phyloP scores from a whole-genome alignment of 2,329 filamentous ascomycete species.

The Epichloe amarillans region DNA sequence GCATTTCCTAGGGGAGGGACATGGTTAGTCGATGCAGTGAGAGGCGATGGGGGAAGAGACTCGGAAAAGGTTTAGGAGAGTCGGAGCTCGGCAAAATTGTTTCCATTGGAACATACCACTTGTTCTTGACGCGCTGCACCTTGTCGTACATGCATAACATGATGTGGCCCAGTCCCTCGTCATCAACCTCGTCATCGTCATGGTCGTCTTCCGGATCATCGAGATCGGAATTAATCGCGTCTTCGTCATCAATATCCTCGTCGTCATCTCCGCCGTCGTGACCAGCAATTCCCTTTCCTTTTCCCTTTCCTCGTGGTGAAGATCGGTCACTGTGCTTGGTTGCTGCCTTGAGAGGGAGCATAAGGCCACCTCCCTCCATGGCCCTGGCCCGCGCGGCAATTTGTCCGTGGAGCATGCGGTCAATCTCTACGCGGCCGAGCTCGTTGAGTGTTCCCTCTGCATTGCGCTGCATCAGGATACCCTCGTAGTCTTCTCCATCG shows the following conservation, averaged over 20 bases:
- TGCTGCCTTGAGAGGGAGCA: slow-evolving; percentile 55
- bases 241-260: slow-evolving; percentile 59
- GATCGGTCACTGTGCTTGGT: slow-evolving; percentile 18
- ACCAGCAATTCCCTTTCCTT: slow-evolving; percentile 27
- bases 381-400: slow-evolving; percentile 51
- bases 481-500: slow-evolving; percentile 40
- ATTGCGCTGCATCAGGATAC: slow-evolving; percentile 44
- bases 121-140: slow-evolving; percentile 98
- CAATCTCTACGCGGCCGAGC: slow-evolving; percentile 50
- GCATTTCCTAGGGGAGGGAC: slow-evolving; percentile 58
- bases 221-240: slow-evolving; percentile 96
- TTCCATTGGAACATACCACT: slow-evolving; percentile 49
- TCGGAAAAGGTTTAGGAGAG: background rate
- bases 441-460: slow-evolving; percentile 39
- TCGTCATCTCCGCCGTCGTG: slow-evolving; percentile 53
- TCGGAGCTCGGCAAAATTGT: too few relatives aligned
- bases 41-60: slow-evolving; percentile 7
- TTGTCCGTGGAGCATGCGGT: slow-evolving; percentile 54
- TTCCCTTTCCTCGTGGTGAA: slow-evolving; percentile 10
- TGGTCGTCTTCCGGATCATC: slow-evolving; percentile 84
- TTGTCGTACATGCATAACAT: slow-evolving; percentile 99
- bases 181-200: slow-evolving; percentile 75
- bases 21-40: background rate
- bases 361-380: slow-evolving; percentile 63
- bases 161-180: slow-evolving; percentile 71